Percentiles rank a stretch among this genome's conserved stretches.
Conservation (phyloP, 2,329 filamentous ascomycete genomes). For the Diaporthe velutina region DNA sequence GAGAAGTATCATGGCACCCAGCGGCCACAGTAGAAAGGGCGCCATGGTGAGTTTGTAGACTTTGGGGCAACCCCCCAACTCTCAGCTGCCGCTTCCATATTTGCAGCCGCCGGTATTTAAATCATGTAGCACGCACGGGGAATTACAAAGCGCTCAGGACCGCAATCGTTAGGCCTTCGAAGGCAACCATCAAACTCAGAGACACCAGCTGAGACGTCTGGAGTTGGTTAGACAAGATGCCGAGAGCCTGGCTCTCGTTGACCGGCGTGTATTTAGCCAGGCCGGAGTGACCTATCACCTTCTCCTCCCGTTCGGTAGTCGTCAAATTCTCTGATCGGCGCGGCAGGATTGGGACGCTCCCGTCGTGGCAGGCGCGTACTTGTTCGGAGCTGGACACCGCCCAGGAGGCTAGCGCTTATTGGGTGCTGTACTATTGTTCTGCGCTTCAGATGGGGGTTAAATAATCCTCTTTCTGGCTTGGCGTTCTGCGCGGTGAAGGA, state of each 20-base stretch:
- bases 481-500: neutral
- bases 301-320: neutral
- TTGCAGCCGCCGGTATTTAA: neutral
- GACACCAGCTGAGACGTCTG: neutral
- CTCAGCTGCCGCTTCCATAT: neutral
- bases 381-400: neutral
- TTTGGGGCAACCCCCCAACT: neutral
- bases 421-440: neutral
- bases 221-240: neutral
- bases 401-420: neutral
- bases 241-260: neutral
- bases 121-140: neutral
- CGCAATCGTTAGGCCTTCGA: neutral
- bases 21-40: neutral
- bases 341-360: neutral
- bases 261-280: neutral
- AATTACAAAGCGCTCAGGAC: neutral
- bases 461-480: neutral
- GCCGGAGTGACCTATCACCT: neutral
- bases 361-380: too few relatives aligned
- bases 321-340: neutral
- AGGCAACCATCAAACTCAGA: neutral
- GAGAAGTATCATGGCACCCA: neutral
- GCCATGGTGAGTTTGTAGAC: neutral
- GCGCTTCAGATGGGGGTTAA: neutral